A percentile compares a stretch with the other conserved stretches of the same genome.
Evolutionary conservation across 2,329 filamentous ascomycete genomes (phyloP).

Genomic region (Cercospora janseana): DNA sequence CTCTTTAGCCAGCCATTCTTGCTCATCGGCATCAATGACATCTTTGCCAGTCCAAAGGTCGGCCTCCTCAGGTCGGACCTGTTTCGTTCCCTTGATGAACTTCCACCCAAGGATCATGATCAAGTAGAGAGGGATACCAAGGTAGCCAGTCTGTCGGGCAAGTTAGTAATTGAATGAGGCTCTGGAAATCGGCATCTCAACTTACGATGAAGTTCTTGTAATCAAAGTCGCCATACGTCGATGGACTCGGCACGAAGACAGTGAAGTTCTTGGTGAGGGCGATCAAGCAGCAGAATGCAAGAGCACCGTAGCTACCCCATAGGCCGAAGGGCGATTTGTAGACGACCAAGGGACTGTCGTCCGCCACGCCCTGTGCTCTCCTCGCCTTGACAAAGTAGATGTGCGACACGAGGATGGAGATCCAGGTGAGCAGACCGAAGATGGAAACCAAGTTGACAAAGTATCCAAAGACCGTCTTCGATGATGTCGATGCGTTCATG

Average conservation of each 20-base stretch:
- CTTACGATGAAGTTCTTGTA: constrained; percentile 68
- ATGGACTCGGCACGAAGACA: constrained; percentile 57
- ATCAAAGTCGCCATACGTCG: constrained; percentile 58
- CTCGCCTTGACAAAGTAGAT: constrained; percentile 50
- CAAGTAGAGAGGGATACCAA: constrained; percentile 73
- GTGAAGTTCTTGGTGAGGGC: constrained; percentile 79
- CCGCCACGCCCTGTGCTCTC: constrained; percentile 47
- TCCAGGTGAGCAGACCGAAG: constrained; percentile 48
- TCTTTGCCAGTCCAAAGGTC: constrained; percentile 61
- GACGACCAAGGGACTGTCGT: constrained; percentile 40
- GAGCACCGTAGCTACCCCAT: constrained; percentile 64
- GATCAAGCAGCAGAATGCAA: constrained; percentile 70
- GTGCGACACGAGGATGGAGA: constrained; percentile 50
- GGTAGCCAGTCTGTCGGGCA: constrained; percentile 53
- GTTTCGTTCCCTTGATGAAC: constrained; percentile 58
- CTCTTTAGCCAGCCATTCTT: constrained; percentile 35
- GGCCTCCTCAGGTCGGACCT: constrained; percentile 54
- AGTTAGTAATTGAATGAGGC: constrained; percentile 6
- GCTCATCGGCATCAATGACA: constrained; percentile 58
- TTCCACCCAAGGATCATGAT: constrained; percentile 63
- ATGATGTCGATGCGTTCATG: constrained; percentile 47
- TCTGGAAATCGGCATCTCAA: constrained; percentile 34
- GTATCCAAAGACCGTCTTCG: constrained; percentile 47
- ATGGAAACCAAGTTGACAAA: constrained; percentile 48
- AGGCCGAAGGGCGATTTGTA: constrained; percentile 70